Evolutionary conservation across 23 red algal species (phyloP).

Genomic region (Pyropia yezoensis): DNA sequence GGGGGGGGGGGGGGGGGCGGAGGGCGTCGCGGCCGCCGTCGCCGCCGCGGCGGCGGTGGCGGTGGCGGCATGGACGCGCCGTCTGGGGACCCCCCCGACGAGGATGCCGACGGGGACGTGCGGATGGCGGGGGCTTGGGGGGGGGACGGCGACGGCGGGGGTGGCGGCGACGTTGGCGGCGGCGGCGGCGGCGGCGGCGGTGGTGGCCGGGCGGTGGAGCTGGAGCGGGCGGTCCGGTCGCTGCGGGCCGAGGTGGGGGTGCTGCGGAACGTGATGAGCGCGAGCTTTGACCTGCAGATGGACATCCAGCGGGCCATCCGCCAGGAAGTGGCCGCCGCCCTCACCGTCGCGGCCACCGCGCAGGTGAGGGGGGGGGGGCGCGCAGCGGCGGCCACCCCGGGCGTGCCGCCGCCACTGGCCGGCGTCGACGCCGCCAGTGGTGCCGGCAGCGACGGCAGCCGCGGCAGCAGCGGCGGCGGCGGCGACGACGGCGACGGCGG

Average conservation of each 20-base stretch:
- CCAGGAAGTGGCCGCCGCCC: slow-evolving; percentile 66
- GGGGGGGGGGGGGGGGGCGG: slow-evolving; percentile 7
- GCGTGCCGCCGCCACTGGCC: slow-evolving; percentile 1
- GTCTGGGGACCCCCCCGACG: not conserved
- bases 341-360: slow-evolving; percentile 7
- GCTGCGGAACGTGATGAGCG: slow-evolving; percentile 63
- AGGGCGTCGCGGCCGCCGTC: not conserved
- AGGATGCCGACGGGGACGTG: not conserved
- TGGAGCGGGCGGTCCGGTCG: slow-evolving; percentile 16
- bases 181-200: not conserved
- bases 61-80: not conserved
- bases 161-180: not conserved
- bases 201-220: not conserved
- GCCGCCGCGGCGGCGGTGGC: not conserved
- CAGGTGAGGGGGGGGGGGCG: slow-evolving; percentile 1
- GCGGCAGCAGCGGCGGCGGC: not conserved
- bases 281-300: slow-evolving; percentile 76
- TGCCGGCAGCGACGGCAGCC: slow-evolving; percentile 3
- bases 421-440: not conserved
- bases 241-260: slow-evolving; percentile 44
- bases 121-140: not conserved
- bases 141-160: slow-evolving; percentile 1
- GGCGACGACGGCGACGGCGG: slow-evolving; percentile 1
- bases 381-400: not conserved
- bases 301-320: slow-evolving; percentile 80